Base-by-base conservation (phyloP, 192 early-diverging fungal species). In the Endogone sp. region DNA sequence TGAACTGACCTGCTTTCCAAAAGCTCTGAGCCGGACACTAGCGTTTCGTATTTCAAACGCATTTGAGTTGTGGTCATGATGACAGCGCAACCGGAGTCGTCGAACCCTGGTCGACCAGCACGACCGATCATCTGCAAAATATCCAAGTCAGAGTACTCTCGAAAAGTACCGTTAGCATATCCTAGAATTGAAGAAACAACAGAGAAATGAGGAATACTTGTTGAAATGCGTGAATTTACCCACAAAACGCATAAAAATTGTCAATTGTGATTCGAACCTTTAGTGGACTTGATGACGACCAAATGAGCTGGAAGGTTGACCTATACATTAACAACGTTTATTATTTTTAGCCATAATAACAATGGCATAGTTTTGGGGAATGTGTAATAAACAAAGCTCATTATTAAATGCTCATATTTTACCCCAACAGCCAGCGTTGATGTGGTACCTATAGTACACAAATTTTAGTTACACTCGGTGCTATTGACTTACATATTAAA, bases 101-200 rank as follows among this genome's bases (percentile, higher is more conserved):
- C 91, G 69, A 89, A 89, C 16, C 76, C 84, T 2, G 89, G 89
- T 69, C 91, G 63, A 20, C 89, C 90, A 30, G 90, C 91, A 25
- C 91, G 80, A 0, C 91, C 91, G 27, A 93, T 83, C 90, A 92
- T 92, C 77, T 93, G 91, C 57, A 88, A 68, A 11, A 93, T 60
- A 59, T 91, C 89, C n/a, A 91, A 59, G 62, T 92, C 87, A 11
- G 81, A 82, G 61, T 89, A 89, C 64, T 86, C 82, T 3, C 28
- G 56, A 55, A 77, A 81, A 21, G 67, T 68, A 2, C 72, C 75
- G 23, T 81, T 77, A 26, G 71, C 64, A 57, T 86, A 92, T 24
- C 74, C 80, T 69, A 61, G 63, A 23, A 37, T 24, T 23, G 3
- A 4, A 13, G 37, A 44, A n/a, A n/a, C n/a, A n/a, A n/a, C n/a